Percentiles rank a stretch among this genome's conserved stretches.
These are phyloP conservation scores for Trypanosomatidae sp. DNA, from an alignment of 208 protist genomes.

Conservation along the genomic window DNA sequence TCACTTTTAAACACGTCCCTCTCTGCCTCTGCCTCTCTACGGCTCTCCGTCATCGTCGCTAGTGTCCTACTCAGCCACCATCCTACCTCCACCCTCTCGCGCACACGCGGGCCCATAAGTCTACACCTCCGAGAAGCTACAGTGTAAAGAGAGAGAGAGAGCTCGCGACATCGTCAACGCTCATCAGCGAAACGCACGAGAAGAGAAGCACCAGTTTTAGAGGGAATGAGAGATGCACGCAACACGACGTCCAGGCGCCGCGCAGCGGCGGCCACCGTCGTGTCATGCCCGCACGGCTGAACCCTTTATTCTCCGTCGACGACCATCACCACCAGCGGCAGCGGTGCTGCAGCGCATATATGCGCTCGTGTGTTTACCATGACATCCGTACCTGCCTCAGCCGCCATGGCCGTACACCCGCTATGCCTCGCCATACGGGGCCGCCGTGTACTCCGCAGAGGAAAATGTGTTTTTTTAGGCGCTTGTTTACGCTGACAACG, in stretches of 20 bases:
- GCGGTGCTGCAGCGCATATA: neutral
- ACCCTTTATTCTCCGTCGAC: conserved; percentile 12
- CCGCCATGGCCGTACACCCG: conserved; percentile 21
- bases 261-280: neutral
- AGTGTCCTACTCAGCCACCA: neutral
- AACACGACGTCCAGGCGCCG: neutral
- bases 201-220: neutral
- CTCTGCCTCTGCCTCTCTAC: neutral
- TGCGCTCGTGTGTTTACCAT: conserved; percentile 20
- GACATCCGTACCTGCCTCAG: neutral
- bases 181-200: neutral
- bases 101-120: too few species aligned
- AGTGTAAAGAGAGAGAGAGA: neutral
- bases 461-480: conserved; percentile 15
- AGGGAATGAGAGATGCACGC: neutral
- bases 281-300: conserved; percentile 25
- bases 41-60: neutral
- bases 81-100: too few species aligned
- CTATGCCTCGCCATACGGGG: conserved; percentile 17
- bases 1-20: neutral
- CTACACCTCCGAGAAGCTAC: neutral
- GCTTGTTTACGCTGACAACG: conserved; percentile 8
- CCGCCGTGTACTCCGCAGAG: conserved; percentile 9
- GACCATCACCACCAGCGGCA: neutral
- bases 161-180: neutral